Evolutionary conservation across 1,139 yeast species (phyloP), one percentile per base, ranked within the genome.

Genomic region (Candida pseudoviswanathii): DNA sequence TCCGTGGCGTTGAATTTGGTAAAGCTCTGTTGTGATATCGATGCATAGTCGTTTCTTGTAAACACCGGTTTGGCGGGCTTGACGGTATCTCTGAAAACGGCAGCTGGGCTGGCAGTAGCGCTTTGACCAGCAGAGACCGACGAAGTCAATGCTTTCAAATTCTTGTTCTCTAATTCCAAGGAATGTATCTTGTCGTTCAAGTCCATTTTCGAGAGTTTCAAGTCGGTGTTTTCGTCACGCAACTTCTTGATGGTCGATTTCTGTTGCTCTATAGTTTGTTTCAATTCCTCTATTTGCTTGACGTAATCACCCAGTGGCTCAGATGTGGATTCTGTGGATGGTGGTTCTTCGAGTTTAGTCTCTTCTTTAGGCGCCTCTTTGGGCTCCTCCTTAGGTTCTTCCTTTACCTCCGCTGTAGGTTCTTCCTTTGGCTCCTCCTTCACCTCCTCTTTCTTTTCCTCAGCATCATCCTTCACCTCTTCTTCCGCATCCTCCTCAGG

Each of bases 151-250:
- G 45, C 46, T 46, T 60, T 57, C 46, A 65, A 53, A 16, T 51
- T 48, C n/a, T 59, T 55, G 9, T 69, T 52, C 37, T 59, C 58
- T 9, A 51, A 43, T 50, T 69, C 64, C 26, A 73, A 60, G 11
- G 67, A 70, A 1, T 50, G 26, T 7, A 74, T 66, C 39, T 66
- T 63, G 43, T 71, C 75, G 21, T 66, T 61, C 46, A 81, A 73
- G 45, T 81, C 86, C 76, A 82, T 73, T 52, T 74, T 75, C 10
- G 58, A 55, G 32, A 75, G 65, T 53, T 75, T 75, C 52, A 76
- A 66, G 51, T 75, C 78, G 24, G 80, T 74, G 55, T 73, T 74
- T 56, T 75, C 79, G 52, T 74, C 76, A 44, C 80, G 63, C 44
- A 75, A 62, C 45, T 68, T 68, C 49, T 62, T 63, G 43, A 76